Conservation (phyloP, 345 rosid genomes). For the Pistacia atlantica region DNA sequence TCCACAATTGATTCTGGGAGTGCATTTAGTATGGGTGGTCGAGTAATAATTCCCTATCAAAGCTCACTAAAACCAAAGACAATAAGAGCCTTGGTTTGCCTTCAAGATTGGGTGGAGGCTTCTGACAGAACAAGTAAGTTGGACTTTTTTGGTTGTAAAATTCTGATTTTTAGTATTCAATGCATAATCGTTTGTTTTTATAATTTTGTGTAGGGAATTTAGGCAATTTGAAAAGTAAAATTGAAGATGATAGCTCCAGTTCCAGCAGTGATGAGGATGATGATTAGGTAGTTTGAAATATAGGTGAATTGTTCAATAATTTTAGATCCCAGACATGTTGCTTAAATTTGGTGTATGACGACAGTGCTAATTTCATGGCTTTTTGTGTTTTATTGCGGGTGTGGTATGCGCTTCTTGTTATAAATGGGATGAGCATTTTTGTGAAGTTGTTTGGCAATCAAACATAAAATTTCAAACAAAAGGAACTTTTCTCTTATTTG, state of each 20-base stretch:
- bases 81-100: slow-evolving; percentile 24
- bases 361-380: too few relatives aligned
- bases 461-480: not conserved
- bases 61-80: slow-evolving; percentile 29
- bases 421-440: too few relatives aligned
- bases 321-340: too few relatives aligned
- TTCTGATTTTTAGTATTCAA: not conserved
- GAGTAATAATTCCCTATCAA: slow-evolving; percentile 17
- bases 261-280: slow-evolving; percentile 23
- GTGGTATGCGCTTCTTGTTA: too few relatives aligned
- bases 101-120: slow-evolving; percentile 29
- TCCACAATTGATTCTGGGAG: slow-evolving; percentile 24
- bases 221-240: slow-evolving; percentile 11
- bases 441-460: too few relatives aligned
- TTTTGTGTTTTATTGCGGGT: too few relatives aligned
- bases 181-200: not conserved
- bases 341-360: too few relatives aligned
- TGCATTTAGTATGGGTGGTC: slow-evolving; percentile 17
- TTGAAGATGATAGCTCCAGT: slow-evolving; percentile 27
- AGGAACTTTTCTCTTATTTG: not conserved
- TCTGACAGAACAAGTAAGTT: slow-evolving; percentile 22
- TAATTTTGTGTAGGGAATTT: slow-evolving; percentile 4
- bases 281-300: slow-evolving; percentile 12
- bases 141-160: not conserved
- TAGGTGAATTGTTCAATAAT: not conserved